phyloP scores from a whole-genome alignment of 805 yeast species.

The Cyberlindnera euphorbiae region DNA sequence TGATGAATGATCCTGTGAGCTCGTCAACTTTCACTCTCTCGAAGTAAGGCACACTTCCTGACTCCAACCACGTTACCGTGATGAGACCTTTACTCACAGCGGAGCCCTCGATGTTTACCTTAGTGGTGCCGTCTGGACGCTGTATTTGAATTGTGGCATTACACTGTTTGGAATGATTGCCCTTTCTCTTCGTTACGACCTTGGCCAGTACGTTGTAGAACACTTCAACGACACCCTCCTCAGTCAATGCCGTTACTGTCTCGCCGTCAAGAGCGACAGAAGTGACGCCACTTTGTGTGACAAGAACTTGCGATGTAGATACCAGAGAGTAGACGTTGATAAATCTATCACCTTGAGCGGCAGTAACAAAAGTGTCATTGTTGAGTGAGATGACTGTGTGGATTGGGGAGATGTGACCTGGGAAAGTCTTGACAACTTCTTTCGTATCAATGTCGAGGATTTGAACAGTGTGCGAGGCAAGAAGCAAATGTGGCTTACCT shows the following conservation, averaged over 20 bases:
- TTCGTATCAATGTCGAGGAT: conserved; percentile 40
- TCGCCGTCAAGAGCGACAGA: conserved; percentile 37
- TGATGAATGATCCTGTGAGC: conserved; percentile 24
- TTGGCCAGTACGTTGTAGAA: conserved; percentile 52
- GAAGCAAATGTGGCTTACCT: conserved; percentile 39
- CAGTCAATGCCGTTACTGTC: conserved; percentile 55
- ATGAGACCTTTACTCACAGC: conserved; percentile 30
- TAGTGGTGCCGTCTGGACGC: conserved; percentile 36
- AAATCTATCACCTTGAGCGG: conserved; percentile 79
- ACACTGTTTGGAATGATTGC: conserved; percentile 47
- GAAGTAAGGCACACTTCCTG: conserved; percentile 51
- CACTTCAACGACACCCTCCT: conserved; percentile 69
- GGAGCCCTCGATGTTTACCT: conserved; percentile 28
- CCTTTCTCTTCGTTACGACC: conserved; percentile 39
- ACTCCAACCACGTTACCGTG: conserved; percentile 57
- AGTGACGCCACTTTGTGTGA: conserved; percentile 59
- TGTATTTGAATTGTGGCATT: conserved; percentile 40
- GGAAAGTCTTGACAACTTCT: conserved; percentile 47
- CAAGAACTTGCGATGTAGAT: conserved; percentile 50
- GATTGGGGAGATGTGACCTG: conserved; percentile 75
- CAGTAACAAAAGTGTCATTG: conserved; percentile 49
- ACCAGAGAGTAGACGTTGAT: conserved; percentile 61
- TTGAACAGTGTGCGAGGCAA: conserved; percentile 65
- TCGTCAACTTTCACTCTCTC: conserved; percentile 47
- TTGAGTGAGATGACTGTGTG: conserved; percentile 39